A percentile compares a stretch with the other conserved stretches of the same genome.
phyloP scores from a whole-genome alignment of 805 yeast species.

The Ogataea minuta region DNA sequence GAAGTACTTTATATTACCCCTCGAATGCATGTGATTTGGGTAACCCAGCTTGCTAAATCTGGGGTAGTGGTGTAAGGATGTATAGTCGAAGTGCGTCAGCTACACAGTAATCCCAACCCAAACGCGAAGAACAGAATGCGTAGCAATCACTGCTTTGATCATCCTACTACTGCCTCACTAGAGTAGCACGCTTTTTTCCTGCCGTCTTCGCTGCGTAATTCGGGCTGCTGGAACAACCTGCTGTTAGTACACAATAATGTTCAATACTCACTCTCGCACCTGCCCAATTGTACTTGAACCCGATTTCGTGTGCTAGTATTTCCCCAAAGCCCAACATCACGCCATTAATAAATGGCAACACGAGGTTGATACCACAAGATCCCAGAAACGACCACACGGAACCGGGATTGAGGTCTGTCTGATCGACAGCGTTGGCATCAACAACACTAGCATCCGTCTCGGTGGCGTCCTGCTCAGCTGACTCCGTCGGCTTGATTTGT shows the following conservation, averaged over 20 bases:
- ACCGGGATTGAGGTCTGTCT: constrained; percentile 21
- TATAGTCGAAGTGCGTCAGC: no score
- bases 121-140: no score
- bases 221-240: constrained; percentile 24
- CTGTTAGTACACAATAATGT: constrained; percentile 8
- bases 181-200: constrained; percentile 4
- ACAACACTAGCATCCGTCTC: constrained; percentile 1
- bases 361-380: constrained; percentile 66
- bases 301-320: constrained; percentile 87
- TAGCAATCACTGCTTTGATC: no score
- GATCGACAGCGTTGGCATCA: constrained; percentile 1
- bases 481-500: neutral
- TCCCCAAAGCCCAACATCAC: constrained; percentile 96
- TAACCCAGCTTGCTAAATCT: constrained; percentile 5
- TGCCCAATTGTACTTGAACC: constrained; percentile 73
- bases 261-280: constrained; percentile 59
- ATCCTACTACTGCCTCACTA: neutral
- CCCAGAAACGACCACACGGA: constrained; percentile 39
- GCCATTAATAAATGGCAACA: constrained; percentile 89
- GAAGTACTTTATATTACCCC: constrained; percentile 7
- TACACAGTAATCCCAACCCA: no score
- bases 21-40: constrained; percentile 11
- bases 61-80: constrained; percentile 13
- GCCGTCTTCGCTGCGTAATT: neutral
- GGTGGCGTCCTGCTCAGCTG: neutral